Evolutionary conservation across 2,329 filamentous ascomycete genomes (phyloP).

Genomic region (Coniochaeta sp.): DNA sequence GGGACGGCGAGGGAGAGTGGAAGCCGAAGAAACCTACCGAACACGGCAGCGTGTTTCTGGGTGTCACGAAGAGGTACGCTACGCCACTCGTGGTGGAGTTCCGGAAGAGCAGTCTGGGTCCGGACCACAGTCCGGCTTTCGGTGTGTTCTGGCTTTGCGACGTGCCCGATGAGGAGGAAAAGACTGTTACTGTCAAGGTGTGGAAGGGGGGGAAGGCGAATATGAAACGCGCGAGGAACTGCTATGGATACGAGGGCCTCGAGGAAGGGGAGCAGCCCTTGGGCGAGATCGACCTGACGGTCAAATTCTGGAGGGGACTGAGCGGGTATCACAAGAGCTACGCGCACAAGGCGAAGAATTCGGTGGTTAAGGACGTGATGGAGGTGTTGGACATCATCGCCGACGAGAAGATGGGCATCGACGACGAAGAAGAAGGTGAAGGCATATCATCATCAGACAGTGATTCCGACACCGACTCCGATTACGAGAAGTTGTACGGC

Average conservation of each 20-base stretch:
- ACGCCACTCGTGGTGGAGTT: constrained; percentile 51
- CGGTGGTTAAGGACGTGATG: constrained; percentile 51
- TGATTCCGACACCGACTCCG: constrained; percentile 18
- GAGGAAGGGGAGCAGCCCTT: constrained; percentile 48
- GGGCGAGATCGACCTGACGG: constrained; percentile 48
- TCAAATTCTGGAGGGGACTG: constrained; percentile 56
- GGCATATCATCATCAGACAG: not conserved
- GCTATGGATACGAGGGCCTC: constrained; percentile 28
- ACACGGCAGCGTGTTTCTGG: constrained; percentile 39
- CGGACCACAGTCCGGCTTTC: constrained; percentile 53
- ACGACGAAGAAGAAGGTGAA: constrained; percentile 12
- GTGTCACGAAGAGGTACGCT: constrained; percentile 55
- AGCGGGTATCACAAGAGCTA: constrained; percentile 51
- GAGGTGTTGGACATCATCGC: constrained; percentile 56
- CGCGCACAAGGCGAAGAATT: constrained; percentile 42
- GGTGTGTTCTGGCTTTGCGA: constrained; percentile 63
- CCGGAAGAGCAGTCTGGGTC: constrained; percentile 41
- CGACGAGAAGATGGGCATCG: constrained; percentile 40
- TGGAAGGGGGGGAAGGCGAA: constrained; percentile 58
- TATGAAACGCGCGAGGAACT: constrained; percentile 26
- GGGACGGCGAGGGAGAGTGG: constrained; percentile 45
- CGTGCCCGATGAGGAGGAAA: constrained; percentile 58
- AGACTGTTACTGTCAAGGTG: constrained; percentile 50
- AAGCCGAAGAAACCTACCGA: constrained; percentile 35
- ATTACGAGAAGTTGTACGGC: constrained; percentile 16